Conservation (phyloP, 2,329 filamentous ascomycete genomes). For the Zasmidium angulare region DNA sequence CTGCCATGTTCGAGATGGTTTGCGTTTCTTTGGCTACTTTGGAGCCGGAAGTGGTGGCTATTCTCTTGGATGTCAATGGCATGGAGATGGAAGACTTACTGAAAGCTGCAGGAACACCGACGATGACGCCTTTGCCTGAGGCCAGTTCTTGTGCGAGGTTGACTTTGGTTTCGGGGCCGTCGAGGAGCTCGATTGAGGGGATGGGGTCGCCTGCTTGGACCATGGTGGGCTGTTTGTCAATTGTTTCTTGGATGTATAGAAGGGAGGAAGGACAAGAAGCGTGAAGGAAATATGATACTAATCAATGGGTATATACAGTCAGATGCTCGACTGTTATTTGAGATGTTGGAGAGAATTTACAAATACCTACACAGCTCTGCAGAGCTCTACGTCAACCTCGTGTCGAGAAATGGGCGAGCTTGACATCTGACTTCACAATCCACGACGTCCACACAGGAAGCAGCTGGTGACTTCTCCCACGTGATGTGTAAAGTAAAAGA, state of each 20-base stretch:
- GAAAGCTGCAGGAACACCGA: constrained; percentile 69
- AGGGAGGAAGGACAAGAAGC: no score
- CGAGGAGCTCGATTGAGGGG: constrained; percentile 73
- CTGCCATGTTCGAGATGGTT: no score
- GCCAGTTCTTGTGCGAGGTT: constrained; percentile 75
- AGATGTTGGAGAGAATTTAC: neutral
- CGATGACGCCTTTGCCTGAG: constrained; percentile 70
- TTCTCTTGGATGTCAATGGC: no score
- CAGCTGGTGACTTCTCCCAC: constrained; percentile 3
- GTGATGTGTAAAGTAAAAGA: neutral
- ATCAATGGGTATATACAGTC: no score
- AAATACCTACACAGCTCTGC: neutral
- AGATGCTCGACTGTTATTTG: no score
- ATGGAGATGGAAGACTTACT: constrained; percentile 33
- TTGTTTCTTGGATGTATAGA: no score
- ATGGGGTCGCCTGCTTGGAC: constrained; percentile 79
- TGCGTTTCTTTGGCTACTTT: no score
- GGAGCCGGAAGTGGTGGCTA: no score
- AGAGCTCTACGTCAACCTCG: neutral
- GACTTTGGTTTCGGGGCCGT: constrained; percentile 85
- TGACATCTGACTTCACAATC: neutral
- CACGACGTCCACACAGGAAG: neutral
- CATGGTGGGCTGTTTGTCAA: constrained; percentile 5
- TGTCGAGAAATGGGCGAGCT: neutral
- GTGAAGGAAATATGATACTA: no score